These are phyloP conservation scores for Fomes fomentarius DNA, from an alignment of 1,284 basidiomycete genomes.

Conservation along the genomic window DNA sequence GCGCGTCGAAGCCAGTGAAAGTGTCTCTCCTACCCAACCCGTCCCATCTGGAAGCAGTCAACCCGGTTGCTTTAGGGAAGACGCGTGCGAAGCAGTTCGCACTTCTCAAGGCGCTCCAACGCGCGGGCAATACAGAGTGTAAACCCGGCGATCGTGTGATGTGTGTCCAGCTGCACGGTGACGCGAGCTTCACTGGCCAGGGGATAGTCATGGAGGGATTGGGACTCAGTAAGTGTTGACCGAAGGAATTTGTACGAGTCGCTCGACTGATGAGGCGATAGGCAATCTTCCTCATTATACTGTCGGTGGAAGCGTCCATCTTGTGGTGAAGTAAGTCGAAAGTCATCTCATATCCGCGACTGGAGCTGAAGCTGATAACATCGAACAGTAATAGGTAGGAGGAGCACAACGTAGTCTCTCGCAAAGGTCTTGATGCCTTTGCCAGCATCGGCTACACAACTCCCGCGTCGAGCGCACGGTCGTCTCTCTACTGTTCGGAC, in stretches of 20 bases:
- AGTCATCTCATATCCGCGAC: no score
- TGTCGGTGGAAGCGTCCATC: conserved; percentile 84
- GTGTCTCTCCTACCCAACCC: conserved; percentile 87
- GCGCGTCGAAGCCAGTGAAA: conserved; percentile 54
- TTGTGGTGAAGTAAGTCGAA: conserved; percentile 83
- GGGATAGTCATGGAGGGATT: conserved; percentile 89
- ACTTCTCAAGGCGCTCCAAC: conserved; percentile 60
- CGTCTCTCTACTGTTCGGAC: conserved; percentile 88
- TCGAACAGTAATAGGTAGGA: conserved; percentile 52
- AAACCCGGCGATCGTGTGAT: conserved; percentile 84
- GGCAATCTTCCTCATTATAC: conserved; percentile 88
- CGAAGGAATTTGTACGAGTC: not conserved
- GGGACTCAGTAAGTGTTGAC: conserved; percentile 64
- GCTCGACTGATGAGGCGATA: conserved; percentile 29
- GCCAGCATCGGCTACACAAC: conserved; percentile 89
- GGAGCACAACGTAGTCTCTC: not conserved
- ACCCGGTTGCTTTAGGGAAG: conserved; percentile 86
- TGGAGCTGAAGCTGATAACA: conserved; percentile 4
- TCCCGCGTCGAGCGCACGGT: conserved; percentile 79
- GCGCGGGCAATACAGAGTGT: conserved; percentile 54
- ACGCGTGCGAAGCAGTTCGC: conserved; percentile 91
- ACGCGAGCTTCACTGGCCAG: conserved; percentile 89
- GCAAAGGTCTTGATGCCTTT: not conserved
- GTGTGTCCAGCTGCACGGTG: conserved; percentile 89
- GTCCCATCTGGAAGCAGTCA: conserved; percentile 87